Evolutionary conservation across 331 rosid species (phyloP).

Genomic region (Pyracantha coccinea): DNA sequence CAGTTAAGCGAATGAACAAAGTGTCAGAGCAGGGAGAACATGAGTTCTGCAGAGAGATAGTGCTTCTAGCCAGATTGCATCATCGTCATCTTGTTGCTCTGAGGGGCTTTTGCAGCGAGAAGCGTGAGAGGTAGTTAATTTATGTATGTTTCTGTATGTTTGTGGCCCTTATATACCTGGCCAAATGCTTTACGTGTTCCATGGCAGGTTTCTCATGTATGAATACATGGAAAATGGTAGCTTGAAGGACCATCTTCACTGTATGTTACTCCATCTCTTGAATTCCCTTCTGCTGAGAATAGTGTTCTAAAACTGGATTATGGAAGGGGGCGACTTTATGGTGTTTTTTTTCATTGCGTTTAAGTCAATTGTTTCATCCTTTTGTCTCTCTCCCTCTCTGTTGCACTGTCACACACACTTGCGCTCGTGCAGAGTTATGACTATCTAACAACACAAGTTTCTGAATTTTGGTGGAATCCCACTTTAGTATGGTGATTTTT

Average conservation of each 20-base stretch:
- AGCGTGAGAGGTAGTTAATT: constrained; percentile 64
- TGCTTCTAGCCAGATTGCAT: constrained; percentile 90
- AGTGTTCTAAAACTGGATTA: neutral
- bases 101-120: constrained; percentile 73
- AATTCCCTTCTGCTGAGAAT: neutral
- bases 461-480: neutral
- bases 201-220: constrained; percentile 85
- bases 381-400: neutral
- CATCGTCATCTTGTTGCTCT: constrained; percentile 96
- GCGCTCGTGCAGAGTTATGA: neutral
- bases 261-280: constrained; percentile 48
- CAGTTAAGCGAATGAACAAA: constrained; percentile 84
- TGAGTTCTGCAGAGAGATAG: constrained; percentile 88
- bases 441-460: neutral
- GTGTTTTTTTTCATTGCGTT: neutral
- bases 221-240: constrained; percentile 98
- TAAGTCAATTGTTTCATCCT: neutral
- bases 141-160: constrained; percentile 10
- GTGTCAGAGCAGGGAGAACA: constrained; percentile 83
- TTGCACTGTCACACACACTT: neutral
- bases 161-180: constrained; percentile 10
- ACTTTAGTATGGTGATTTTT: neutral
- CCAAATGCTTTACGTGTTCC: constrained; percentile 22
- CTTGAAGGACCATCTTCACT: constrained; percentile 96
- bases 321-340: neutral